phyloP scores from a whole-genome alignment of 257 asterid species.

The Cinchona pubescens region DNA sequence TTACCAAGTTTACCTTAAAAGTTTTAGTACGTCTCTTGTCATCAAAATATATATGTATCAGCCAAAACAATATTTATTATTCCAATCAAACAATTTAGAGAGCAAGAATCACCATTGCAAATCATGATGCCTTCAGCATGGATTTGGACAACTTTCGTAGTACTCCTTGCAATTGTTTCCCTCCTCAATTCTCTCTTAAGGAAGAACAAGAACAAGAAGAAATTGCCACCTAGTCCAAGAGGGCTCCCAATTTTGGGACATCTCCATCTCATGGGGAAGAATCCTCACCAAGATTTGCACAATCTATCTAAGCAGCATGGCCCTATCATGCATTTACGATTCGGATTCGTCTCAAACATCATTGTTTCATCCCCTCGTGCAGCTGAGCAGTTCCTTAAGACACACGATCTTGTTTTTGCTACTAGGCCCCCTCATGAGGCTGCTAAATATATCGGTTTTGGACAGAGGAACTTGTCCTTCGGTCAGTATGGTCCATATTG shows the following conservation, averaged over 20 bases:
- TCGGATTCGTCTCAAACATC: slow-evolving; percentile 38
- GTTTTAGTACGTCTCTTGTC: not conserved
- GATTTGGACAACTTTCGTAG: slow-evolving; percentile 17
- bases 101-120: not conserved
- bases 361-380: slow-evolving; percentile 47
- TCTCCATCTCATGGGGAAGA: slow-evolving; percentile 49
- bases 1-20: not conserved
- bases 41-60: not conserved
- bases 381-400: slow-evolving; percentile 49
- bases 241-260: slow-evolving; percentile 54
- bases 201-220: slow-evolving; percentile 21
- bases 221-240: slow-evolving; percentile 49
- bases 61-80: not conserved
- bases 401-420: slow-evolving; percentile 44
- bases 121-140: slow-evolving; percentile 1
- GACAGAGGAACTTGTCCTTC: slow-evolving; percentile 32
- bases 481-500: slow-evolving; percentile 44
- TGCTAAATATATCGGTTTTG: slow-evolving; percentile 37
- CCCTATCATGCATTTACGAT: slow-evolving; percentile 43
- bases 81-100: no score
- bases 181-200: slow-evolving; percentile 4
- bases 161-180: not conserved
- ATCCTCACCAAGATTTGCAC: slow-evolving; percentile 46
- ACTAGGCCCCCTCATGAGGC: slow-evolving; percentile 53
- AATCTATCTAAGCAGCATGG: slow-evolving; percentile 38